A percentile compares a stretch with the other conserved stretches of the same genome.
These are phyloP conservation scores for Fagopyrum tataricum DNA, from an alignment of 148 eudicot species.

Conservation along the genomic window DNA sequence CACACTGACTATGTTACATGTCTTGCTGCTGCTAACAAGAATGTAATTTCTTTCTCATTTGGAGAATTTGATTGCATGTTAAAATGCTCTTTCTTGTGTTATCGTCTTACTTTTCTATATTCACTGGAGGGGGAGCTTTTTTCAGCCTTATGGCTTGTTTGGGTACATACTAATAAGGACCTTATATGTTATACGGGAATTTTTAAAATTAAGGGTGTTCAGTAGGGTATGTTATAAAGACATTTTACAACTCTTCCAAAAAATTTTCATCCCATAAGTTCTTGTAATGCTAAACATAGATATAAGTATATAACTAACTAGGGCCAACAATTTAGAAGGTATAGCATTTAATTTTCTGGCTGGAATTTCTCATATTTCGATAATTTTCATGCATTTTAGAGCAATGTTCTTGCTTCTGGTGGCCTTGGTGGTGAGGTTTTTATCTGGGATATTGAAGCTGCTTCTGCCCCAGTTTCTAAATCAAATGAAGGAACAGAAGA, in stretches of 20 bases:
- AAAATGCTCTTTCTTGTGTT: conserved; percentile 2
- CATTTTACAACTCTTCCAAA: too few species aligned
- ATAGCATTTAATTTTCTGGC: not conserved
- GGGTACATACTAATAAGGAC: too few species aligned
- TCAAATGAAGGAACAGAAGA: conserved; percentile 55
- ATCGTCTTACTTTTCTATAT: not conserved
- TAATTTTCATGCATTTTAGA: conserved; percentile 43
- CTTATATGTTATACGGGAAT: too few species aligned
- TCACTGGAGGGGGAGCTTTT: not conserved
- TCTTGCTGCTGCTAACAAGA: conserved; percentile 79
- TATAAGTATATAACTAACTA: too few species aligned
- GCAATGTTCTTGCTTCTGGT: conserved; percentile 80
- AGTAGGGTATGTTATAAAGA: too few species aligned
- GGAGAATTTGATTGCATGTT: conserved; percentile 4
- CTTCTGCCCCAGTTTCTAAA: conserved; percentile 66
- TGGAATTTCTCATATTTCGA: conserved; percentile 18
- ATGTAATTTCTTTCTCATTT: conserved; percentile 41
- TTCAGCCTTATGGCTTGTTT: not conserved
- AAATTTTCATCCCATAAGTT: too few species aligned
- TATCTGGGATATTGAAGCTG: conserved; percentile 97
- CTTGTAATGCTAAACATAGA: too few species aligned
- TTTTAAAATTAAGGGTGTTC: too few species aligned
- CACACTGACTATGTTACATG: conserved; percentile 96
- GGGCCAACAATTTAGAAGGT: not conserved
- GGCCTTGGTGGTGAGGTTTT: conserved; percentile 99